Evolutionary conservation across 2,329 filamentous ascomycete species (phyloP), one percentile per base, ranked within the genome.

Genomic region (Colletotrichum sp.): DNA sequence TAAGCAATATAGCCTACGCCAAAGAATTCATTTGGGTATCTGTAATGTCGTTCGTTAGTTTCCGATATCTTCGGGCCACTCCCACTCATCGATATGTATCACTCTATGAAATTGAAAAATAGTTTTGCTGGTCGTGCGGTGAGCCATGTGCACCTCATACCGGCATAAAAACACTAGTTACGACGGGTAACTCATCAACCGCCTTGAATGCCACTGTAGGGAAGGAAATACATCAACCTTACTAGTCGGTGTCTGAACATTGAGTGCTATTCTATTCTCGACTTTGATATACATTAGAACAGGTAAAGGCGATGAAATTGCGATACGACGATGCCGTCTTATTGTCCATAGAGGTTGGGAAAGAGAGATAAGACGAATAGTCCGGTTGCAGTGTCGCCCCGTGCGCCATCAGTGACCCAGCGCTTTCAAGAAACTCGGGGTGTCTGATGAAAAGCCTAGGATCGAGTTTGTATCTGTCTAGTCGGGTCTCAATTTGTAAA

Each of bases 41-140:
- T 32, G 32, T 0, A 32, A 32, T 12, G 32, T 0, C 32, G 1
- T 32, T 32, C 0, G 32, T 13, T 32, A 32, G 32, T 32, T 32
- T 32, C 30, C 1, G 32, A 4, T 13, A 13, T 0, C 1, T 0
- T 32, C 32, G 32, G 0, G 13, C 5, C 32, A 1, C 32, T 13
- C 32, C 5, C 12, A 32, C 32, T 2, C 32, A 32, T 32, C 32
- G 0, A 32, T 32, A 1, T 32, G 32, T 32, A 0, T 32, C 32
- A 13, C 32, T 32, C 32, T 32, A 32, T 13, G 12, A 32, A 0
- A 32, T 32, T 32, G 0, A 32, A 32, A 32, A 13, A 32, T 32
- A 2, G 10, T 13, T 32, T 32, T 32, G 12, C 10, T 32, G 32
- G 12, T 32, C 32, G 0, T 0, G 32, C 32, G 1, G 13, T 32